These are phyloP conservation scores for Novymonas esmeraldas DNA, from an alignment of 208 protist species.

Conservation along the genomic window DNA sequence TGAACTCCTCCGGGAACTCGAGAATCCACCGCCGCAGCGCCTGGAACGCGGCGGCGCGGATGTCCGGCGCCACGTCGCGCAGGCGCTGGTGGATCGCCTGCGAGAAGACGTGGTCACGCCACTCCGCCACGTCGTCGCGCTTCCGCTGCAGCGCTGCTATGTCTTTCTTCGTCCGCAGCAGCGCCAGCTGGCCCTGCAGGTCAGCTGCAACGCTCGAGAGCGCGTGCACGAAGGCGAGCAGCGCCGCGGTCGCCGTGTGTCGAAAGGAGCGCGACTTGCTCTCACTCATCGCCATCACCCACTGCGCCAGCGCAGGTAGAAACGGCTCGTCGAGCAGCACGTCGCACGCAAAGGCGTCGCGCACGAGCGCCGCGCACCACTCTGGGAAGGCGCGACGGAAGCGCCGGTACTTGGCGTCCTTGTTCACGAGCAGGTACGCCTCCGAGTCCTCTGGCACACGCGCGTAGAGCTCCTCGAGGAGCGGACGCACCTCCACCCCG, in stretches of 20 bases:
- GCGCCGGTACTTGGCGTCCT: conserved; percentile 65
- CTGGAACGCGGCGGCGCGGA: conserved; percentile 78
- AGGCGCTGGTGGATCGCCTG: conserved; percentile 84
- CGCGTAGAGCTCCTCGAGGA: conserved; percentile 88
- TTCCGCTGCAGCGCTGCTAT: conserved; percentile 43
- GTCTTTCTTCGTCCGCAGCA: conserved; percentile 56
- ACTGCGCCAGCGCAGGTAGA: conserved; percentile 64
- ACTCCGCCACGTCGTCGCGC: conserved; percentile 50
- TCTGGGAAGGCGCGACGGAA: conserved; percentile 64
- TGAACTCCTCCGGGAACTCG: conserved; percentile 76
- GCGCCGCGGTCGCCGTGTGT: conserved; percentile 77
- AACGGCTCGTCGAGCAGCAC: conserved; percentile 60
- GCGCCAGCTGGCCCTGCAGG: conserved; percentile 48
- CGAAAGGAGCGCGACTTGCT: conserved; percentile 88
- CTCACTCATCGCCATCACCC: conserved; percentile 90
- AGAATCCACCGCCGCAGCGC: conserved; percentile 76
- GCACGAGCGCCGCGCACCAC: conserved; percentile 72
- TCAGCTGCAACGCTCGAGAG: conserved; percentile 60
- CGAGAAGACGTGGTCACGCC: conserved; percentile 81
- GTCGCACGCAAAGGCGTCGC: conserved; percentile 57
- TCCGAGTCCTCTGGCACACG: conserved; percentile 70
- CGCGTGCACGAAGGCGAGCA: conserved; percentile 76
- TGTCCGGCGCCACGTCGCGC: conserved; percentile 83
- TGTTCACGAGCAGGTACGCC: conserved; percentile 79
- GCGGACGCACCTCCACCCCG: conserved; percentile 57